Percentiles rank a stretch among this genome's conserved stretches.
Conservation (phyloP, 1,284 basidiomycete species). For the Ceratobasidium sp. region DNA sequence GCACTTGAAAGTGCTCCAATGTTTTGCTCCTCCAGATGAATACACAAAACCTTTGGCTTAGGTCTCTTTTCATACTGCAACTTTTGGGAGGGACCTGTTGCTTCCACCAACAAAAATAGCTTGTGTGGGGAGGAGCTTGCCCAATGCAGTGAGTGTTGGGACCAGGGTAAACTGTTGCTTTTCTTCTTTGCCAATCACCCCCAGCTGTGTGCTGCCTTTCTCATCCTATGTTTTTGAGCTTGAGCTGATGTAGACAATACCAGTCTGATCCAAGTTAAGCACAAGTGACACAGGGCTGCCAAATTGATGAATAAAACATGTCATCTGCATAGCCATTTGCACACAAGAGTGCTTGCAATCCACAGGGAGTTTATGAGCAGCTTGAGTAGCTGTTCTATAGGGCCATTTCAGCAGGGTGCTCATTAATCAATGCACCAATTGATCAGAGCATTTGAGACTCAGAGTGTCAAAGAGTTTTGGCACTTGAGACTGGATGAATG, state of each 20-base stretch:
- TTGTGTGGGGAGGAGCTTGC: background rate
- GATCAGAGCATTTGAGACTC: background rate
- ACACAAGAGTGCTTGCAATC: conserved; percentile 7
- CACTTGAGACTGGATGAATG: background rate
- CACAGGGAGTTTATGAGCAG: conserved; percentile 34
- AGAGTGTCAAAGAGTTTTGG: background rate
- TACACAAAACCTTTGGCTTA: background rate
- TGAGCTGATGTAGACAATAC: background rate
- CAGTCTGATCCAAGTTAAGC: conserved; percentile 5
- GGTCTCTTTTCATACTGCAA: background rate
- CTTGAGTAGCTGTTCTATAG: conserved; percentile 10
- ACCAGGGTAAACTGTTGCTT: conserved; percentile 26
- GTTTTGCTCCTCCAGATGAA: conserved; percentile 2
- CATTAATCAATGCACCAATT: conserved; percentile 14
- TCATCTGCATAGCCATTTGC: background rate
- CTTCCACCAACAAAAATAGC: conserved; percentile 2
- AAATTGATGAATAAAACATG: conserved; percentile 6
- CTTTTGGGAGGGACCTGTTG: conserved; percentile 1
- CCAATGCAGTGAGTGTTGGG: background rate
- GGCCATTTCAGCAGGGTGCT: conserved; percentile 11
- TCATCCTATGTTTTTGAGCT: conserved; percentile 2
- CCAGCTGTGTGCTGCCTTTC: background rate
- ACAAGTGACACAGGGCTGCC: background rate
- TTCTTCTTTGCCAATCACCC: conserved; percentile 4
- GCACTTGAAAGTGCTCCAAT: conserved; percentile 16